phyloP scores from a whole-genome alignment of 2,329 filamentous ascomycete species.

The Ploettnerulaceae sp. region DNA sequence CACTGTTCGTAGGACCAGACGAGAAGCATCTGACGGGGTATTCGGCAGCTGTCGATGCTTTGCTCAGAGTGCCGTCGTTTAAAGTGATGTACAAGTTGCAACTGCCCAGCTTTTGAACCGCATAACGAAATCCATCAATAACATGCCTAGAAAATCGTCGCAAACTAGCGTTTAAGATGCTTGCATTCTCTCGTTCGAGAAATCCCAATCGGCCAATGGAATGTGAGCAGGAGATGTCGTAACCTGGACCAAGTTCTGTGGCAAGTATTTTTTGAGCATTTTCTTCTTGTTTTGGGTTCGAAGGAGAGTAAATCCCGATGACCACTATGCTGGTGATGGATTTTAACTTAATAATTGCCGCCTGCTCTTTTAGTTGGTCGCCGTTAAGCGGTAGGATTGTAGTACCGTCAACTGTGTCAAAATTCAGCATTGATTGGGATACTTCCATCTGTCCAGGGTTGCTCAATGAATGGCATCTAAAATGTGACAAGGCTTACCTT shows the following conservation, averaged over 20 bases:
- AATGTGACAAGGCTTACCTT: conserved; percentile 21
- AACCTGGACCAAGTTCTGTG: conserved; percentile 35
- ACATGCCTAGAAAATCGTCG: conserved; percentile 52
- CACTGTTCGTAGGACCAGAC: conserved; percentile 59
- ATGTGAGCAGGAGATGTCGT: conserved; percentile 47
- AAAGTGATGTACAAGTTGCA: conserved; percentile 49
- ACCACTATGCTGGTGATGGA: conserved; percentile 46
- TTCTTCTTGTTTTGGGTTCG: conserved; percentile 52
- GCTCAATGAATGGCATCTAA: background rate
- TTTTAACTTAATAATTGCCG: conserved; percentile 29
- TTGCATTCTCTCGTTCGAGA: conserved; percentile 59
- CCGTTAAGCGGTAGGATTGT: conserved; percentile 22
- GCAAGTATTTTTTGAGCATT: conserved; percentile 43
- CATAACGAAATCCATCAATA: conserved; percentile 50
- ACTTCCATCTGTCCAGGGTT: background rate
- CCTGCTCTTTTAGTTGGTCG: conserved; percentile 30
- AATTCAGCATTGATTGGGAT: conserved; percentile 3
- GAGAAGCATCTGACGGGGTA: conserved; percentile 59
- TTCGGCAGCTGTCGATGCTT: conserved; percentile 47
- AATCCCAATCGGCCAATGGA: conserved; percentile 44
- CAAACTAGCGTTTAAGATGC: conserved; percentile 60
- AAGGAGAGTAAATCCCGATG: conserved; percentile 53
- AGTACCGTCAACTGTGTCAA: conserved; percentile 26
- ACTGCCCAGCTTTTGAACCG: conserved; percentile 48
- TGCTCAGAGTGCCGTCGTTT: conserved; percentile 58